Conservation (phyloP, 257 asterid genomes). For the Haberlea rhodopensis region DNA sequence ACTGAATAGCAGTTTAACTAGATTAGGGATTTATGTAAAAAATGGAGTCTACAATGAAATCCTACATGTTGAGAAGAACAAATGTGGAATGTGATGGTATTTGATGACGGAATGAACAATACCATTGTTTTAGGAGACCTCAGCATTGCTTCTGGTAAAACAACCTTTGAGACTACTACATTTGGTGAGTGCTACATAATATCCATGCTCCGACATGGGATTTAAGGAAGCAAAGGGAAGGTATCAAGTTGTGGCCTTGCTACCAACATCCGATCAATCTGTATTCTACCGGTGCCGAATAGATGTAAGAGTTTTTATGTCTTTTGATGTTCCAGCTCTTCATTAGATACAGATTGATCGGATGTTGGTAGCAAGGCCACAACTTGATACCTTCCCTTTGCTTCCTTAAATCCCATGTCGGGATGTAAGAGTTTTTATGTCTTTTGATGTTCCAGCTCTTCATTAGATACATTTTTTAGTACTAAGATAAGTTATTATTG, state of each 20-base stretch:
- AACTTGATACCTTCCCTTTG: slow-evolving; percentile 37
- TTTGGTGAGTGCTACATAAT: slow-evolving; percentile 27
- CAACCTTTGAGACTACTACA: slow-evolving; percentile 22
- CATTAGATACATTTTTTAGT: no score
- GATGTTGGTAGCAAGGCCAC: slow-evolving; percentile 40
- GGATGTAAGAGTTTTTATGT: no score
- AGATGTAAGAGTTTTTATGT: no score
- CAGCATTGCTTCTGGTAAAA: slow-evolving; percentile 1
- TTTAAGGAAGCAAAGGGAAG: slow-evolving; percentile 39
- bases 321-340: no score
- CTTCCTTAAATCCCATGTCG: slow-evolving; percentile 37
- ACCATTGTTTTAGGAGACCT: slow-evolving; percentile 25
- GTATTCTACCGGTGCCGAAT: slow-evolving; percentile 33
- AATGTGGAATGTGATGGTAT: slow-evolving; percentile 32
- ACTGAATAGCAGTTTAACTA: background rate
- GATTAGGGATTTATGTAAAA: slow-evolving; percentile 30
- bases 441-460: no score
- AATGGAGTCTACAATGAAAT: slow-evolving; percentile 28
- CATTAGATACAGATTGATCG: slow-evolving; percentile 29
- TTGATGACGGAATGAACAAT: slow-evolving; percentile 32
- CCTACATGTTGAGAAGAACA: slow-evolving; percentile 18
- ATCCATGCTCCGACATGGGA: slow-evolving; percentile 22
- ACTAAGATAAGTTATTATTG: no score
- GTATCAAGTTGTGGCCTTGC: slow-evolving; percentile 40
- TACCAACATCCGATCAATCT: slow-evolving; percentile 32